Base-by-base conservation (phyloP, 2,329 filamentous ascomycete genomes). In the Trichoderma arundinaceum region DNA sequence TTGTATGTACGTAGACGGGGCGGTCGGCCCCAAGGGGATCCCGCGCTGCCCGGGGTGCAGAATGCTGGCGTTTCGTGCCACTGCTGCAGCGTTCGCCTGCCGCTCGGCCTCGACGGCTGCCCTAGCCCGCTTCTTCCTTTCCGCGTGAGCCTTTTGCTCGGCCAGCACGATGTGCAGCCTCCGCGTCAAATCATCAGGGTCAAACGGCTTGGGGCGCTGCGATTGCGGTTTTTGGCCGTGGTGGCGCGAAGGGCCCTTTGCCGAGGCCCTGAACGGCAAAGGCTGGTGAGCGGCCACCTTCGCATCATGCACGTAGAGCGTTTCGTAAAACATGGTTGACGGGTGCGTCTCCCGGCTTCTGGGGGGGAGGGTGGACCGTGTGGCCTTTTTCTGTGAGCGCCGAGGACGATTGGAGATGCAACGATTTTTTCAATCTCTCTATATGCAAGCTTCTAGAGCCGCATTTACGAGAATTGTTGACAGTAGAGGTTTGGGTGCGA, bases 111-210 rank as follows among this genome's bases (percentile, higher is more conserved):
- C 73, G 43, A 63, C 44, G 17, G 65, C 65, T 3, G 71, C 66
- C 49, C 69, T 72, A 38, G 72, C 70, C 54, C 73, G 73, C 58
- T 72, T 72, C 64, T 74, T 76, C 69, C 72, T 73, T 60, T 80
- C 78, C 4, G 78, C 75, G 12, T 74, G 72, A 7, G 77, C 74
- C 66, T 82, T 83, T 67, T 84, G 83, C 66, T 87, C 80, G 5
- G 78, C 79, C 13, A 85, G 75, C 17, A 88, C 82, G 10, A 80
- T 68, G 56, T 79, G 78, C 28, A 89, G 78, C 17, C 85, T 82
- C 38, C 82, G 79, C 10, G 81, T 79, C 33, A 89, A 75, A 64
- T 89, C 86, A 33, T 83, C 80, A 0, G 86, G 78, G 67, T 88
- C 85, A 52, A 88, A 74, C 1, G 77, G 74, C 38, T 74, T 69